phyloP scores from a whole-genome alignment of 176 grass and related monocot genomes.

The Secale cereale region DNA sequence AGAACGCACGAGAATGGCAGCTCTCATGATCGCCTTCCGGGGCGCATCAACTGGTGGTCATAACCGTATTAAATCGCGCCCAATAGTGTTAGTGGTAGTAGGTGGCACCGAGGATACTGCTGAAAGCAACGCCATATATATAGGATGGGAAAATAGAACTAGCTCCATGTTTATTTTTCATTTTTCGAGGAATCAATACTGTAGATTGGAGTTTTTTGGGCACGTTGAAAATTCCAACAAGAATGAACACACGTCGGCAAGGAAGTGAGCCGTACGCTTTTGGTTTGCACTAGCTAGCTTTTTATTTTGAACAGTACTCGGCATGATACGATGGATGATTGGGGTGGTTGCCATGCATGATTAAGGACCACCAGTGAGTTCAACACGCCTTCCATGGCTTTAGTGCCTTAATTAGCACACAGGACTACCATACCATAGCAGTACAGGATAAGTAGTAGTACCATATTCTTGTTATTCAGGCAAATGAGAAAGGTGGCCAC shows the following conservation, averaged over 20 bases:
- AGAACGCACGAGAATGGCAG: background rate
- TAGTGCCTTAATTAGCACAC: background rate
- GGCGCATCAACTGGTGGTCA: background rate
- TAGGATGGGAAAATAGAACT: background rate
- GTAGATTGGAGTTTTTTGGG: background rate
- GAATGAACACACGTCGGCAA: background rate
- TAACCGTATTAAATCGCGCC: constrained; percentile 18
- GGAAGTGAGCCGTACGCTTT: background rate
- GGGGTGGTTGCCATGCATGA: constrained; percentile 3
- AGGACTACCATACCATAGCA: background rate
- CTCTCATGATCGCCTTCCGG: background rate
- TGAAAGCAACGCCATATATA: too few species aligned
- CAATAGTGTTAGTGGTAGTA: background rate
- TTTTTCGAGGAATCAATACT: background rate
- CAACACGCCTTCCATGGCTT: background rate
- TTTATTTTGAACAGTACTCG: background rate
- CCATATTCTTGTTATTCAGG: too few species aligned
- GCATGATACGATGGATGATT: background rate
- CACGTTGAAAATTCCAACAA: background rate
- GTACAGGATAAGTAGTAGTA: background rate
- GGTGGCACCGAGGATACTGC: background rate
- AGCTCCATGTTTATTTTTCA: background rate
- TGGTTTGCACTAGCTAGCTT: background rate
- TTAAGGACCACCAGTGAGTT: background rate
- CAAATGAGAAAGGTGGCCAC: background rate